Conservation (phyloP, 2,329 filamentous ascomycete species). For the Microsporum ferrugineum region DNA sequence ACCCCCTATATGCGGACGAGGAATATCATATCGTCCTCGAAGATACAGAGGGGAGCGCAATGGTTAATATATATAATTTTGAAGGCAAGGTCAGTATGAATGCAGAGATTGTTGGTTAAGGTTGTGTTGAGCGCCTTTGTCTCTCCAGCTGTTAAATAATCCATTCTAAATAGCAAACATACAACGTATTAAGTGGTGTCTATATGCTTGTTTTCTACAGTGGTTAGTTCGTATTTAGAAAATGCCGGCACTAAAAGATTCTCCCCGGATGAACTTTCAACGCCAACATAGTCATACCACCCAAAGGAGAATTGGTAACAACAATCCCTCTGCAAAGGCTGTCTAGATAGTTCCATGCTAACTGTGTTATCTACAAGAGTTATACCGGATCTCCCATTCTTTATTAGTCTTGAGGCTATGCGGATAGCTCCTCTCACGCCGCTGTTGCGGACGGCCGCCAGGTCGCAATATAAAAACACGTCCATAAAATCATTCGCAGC, state of each 20-base stretch:
- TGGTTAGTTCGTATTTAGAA: not conserved
- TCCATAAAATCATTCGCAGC: constrained; percentile 2
- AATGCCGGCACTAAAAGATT: not conserved
- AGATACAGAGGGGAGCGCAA: constrained; percentile 21
- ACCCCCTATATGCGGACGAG: constrained; percentile 40
- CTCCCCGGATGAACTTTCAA: not conserved
- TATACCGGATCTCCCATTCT: not conserved
- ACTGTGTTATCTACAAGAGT: not conserved
- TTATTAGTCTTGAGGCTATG: not conserved
- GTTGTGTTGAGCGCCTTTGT: not conserved
- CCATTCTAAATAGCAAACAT: no score
- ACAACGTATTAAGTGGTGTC: no score
- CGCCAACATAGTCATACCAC: not conserved
- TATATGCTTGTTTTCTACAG: not conserved
- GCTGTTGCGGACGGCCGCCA: constrained; percentile 1
- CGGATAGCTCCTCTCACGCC: not conserved
- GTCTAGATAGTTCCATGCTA: not conserved
- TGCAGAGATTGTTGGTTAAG: constrained; percentile 22
- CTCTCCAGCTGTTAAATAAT: not conserved
- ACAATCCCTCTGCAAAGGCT: not conserved
- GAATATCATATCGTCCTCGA: constrained; percentile 36
- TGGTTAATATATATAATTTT: constrained; percentile 27
- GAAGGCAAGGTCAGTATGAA: constrained; percentile 28
- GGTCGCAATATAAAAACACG: not conserved
- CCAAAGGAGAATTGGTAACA: not conserved